A percentile compares a stretch with the other conserved stretches of the same genome.
phyloP scores from a whole-genome alignment of 164 flowering plant genomes.

The Vitis rotundifolia region DNA sequence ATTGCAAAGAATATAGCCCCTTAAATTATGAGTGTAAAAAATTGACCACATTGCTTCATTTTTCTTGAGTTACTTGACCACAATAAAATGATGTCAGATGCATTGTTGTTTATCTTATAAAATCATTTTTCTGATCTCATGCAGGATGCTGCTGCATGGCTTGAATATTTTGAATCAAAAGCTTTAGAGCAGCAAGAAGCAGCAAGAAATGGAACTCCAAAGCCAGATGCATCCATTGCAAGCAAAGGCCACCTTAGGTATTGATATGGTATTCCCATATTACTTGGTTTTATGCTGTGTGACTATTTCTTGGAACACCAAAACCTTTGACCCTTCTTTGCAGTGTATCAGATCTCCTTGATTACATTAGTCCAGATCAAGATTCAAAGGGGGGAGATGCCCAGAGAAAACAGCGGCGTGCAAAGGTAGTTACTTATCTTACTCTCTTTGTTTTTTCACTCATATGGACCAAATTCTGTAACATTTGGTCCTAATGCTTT shows the following conservation, averaged over 20 bases:
- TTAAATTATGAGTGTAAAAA: too few species aligned
- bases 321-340: slow-evolving; percentile 29
- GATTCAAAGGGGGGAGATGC: slow-evolving; percentile 56
- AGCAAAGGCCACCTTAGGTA: slow-evolving; percentile 99
- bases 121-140: not conserved
- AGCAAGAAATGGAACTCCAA: slow-evolving; percentile 80
- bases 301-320: slow-evolving; percentile 4
- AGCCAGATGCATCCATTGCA: slow-evolving; percentile 86
- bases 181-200: slow-evolving; percentile 94
- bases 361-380: slow-evolving; percentile 78
- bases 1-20: too few species aligned
- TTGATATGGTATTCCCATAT: slow-evolving; percentile 40
- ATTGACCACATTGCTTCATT: too few species aligned
- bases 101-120: not conserved
- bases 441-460: too few species aligned
- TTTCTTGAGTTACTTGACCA: not conserved
- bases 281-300: slow-evolving; percentile 20
- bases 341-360: slow-evolving; percentile 97
- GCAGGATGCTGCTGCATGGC: slow-evolving; percentile 98
- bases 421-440: slow-evolving; percentile 50
- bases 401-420: slow-evolving; percentile 64
- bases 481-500: not conserved
- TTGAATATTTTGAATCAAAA: slow-evolving; percentile 89
- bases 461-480: not conserved
- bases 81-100: not conserved